These are phyloP conservation scores for Epichloe coenophiala DNA, from an alignment of 2,329 filamentous ascomycete species.

Conservation along the genomic window DNA sequence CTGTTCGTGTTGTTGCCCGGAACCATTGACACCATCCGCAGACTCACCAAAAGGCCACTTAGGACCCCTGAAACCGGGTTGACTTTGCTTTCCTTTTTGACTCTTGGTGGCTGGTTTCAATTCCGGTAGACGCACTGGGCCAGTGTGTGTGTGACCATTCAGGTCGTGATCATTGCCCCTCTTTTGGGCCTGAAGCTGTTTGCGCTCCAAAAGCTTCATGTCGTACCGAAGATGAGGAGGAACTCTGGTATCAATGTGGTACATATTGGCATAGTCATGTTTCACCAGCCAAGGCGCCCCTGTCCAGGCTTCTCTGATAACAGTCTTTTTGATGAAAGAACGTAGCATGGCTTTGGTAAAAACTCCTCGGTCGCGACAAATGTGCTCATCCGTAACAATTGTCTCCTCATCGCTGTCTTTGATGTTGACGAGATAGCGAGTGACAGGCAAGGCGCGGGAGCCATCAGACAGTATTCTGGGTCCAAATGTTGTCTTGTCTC, in stretches of 20 bases:
- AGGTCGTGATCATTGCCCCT: constrained; percentile 38
- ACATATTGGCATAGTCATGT: constrained; percentile 66
- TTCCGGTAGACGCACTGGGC: constrained; percentile 51
- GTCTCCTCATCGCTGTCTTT: constrained; percentile 59
- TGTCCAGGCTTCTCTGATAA: constrained; percentile 83
- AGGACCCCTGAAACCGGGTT: constrained; percentile 29
- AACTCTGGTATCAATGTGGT: constrained; percentile 77
- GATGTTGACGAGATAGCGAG: constrained; percentile 69
- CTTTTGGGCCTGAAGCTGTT: constrained; percentile 54
- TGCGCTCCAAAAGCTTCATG: constrained; percentile 63
- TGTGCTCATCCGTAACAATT: constrained; percentile 66
- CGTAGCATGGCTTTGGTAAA: constrained; percentile 92
- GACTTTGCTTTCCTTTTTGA: constrained; percentile 43
- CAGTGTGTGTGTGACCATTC: constrained; percentile 26
- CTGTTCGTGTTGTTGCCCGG: neutral
- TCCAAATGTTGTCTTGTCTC: constrained; percentile 74
- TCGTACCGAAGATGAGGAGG: constrained; percentile 74
- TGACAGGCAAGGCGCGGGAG: constrained; percentile 54
- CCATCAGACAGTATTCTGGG: constrained; percentile 49
- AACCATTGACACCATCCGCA: constrained; percentile 23
- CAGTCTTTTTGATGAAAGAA: constrained; percentile 88
- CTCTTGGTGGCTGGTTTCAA: constrained; percentile 61
- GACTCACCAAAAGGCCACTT: constrained; percentile 21
- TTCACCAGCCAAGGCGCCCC: constrained; percentile 97
- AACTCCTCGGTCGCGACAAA: constrained; percentile 74